Percentiles rank a stretch among this genome's conserved stretches.
Conservation (phyloP, 345 rosid species). For the Linum tenue region DNA sequence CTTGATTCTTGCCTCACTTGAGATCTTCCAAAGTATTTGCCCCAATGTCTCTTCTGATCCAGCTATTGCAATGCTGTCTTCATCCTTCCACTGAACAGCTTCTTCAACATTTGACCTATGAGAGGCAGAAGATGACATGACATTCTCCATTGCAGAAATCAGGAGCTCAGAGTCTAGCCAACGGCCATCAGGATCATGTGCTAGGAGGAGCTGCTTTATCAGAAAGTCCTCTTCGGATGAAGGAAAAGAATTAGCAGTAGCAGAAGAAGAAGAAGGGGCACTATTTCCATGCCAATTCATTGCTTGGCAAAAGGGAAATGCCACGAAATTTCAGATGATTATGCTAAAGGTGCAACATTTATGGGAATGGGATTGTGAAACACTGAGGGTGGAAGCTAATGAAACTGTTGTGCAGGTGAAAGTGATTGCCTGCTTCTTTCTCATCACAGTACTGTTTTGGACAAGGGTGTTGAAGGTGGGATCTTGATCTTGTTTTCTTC, state of each 20-base stretch:
- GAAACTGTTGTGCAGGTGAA: not conserved
- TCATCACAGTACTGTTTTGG: not conserved
- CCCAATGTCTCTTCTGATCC: slow-evolving; percentile 39
- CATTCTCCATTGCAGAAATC: slow-evolving; percentile 47
- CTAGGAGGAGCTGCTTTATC: slow-evolving; percentile 41
- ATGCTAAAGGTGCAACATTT: not conserved
- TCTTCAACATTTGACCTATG: slow-evolving; percentile 18
- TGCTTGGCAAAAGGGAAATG: slow-evolving; percentile 3
- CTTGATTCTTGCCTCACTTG: slow-evolving; percentile 30
- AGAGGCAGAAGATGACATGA: slow-evolving; percentile 33
- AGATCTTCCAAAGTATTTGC: slow-evolving; percentile 31
- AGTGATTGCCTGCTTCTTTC: not conserved
- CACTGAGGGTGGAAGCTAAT: not conserved
- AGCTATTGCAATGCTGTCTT: slow-evolving; percentile 29
- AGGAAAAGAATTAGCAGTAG: not conserved
- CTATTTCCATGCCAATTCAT: slow-evolving; percentile 18
- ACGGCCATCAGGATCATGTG: slow-evolving; percentile 75
- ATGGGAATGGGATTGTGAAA: slow-evolving; percentile 1
- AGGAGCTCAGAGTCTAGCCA: slow-evolving; percentile 49
- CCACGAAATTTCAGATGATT: slow-evolving; percentile 1
- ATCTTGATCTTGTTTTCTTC: slow-evolving; percentile 1
- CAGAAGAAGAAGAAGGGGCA: not conserved
- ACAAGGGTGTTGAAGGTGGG: not conserved
- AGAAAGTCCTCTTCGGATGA: slow-evolving; percentile 38
- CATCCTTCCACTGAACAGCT: slow-evolving; percentile 12